A percentile compares a stretch with the other conserved stretches of the same genome.
Evolutionary conservation across 73 alveolate species (phyloP).

Genomic region (Symbiodinium natans): DNA sequence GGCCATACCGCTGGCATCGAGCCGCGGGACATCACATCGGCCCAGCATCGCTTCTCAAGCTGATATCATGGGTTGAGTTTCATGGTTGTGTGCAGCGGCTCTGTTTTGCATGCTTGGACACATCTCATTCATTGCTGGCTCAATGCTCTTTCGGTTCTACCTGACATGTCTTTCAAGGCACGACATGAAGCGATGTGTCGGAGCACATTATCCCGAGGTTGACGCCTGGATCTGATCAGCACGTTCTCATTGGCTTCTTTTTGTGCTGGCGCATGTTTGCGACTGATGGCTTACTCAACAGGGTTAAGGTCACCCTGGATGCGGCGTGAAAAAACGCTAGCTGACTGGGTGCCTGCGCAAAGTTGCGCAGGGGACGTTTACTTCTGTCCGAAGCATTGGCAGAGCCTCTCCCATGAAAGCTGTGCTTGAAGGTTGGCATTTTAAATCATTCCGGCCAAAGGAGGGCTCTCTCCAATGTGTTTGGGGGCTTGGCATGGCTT

Average conservation of each 20-base stretch:
- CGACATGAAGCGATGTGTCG: too few species aligned
- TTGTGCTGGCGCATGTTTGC: not conserved
- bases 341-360: not conserved
- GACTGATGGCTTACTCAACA: not conserved
- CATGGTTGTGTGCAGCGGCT: too few species aligned
- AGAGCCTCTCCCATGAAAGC: not conserved
- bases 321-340: not conserved
- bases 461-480: slow-evolving; percentile 17
- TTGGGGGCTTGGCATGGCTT: not conserved
- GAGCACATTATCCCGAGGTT: too few species aligned
- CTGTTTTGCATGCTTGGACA: too few species aligned
- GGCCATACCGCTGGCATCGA: slow-evolving; percentile 18
- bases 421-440: too few species aligned
- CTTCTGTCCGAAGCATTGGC: not conserved
- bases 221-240: too few species aligned
- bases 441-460: too few species aligned
- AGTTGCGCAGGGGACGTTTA: not conserved
- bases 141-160: too few species aligned
- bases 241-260: not conserved
- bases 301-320: not conserved
- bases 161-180: too few species aligned
- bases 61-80: not conserved
- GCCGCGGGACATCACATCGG: slow-evolving; percentile 70
- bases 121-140: too few species aligned
- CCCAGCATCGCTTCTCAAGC: not conserved